Percentiles rank a stretch among this genome's conserved stretches.
These are phyloP conservation scores for Angomonas ambiguus DNA, from an alignment of 208 protist species.

Conservation along the genomic window DNA sequence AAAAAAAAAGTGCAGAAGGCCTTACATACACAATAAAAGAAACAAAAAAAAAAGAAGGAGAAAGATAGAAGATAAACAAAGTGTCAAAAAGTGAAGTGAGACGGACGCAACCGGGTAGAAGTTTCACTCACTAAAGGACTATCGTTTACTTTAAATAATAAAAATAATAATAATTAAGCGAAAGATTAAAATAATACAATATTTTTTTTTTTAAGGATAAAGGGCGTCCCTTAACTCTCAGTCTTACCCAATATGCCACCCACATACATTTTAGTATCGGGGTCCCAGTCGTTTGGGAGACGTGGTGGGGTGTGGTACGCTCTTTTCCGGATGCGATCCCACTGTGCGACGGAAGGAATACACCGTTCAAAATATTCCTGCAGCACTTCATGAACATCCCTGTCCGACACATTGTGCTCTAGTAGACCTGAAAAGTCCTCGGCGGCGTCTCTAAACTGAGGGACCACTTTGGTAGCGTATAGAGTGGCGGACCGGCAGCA, in stretches of 20 bases:
- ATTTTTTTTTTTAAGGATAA: background rate
- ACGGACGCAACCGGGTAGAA: no score
- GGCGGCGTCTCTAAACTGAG: constrained; percentile 44
- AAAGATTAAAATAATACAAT: no score
- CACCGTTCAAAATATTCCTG: constrained; percentile 14
- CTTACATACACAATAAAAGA: background rate
- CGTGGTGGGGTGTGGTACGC: background rate
- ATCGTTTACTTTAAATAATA: no score
- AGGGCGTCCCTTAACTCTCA: no score
- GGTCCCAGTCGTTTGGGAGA: constrained; percentile 56
- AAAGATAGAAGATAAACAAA: background rate
- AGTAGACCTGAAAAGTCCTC: constrained; percentile 28
- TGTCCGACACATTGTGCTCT: constrained; percentile 16
- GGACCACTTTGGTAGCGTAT: constrained; percentile 40
- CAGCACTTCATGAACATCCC: constrained; percentile 18
- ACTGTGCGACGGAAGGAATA: constrained; percentile 9
- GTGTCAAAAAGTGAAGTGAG: no score
- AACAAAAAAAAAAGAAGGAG: constrained; percentile 11
- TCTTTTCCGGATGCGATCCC: constrained; percentile 11
- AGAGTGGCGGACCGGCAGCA: constrained; percentile 59
- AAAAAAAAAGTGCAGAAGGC: background rate
- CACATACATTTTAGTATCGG: constrained; percentile 46
- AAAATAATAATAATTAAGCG: no score
- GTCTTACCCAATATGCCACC: constrained; percentile 21
- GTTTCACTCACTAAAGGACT: no score